phyloP scores from a whole-genome alignment of 2,329 filamentous ascomycete genomes.

The Stagonosporopsis rhizophila region DNA sequence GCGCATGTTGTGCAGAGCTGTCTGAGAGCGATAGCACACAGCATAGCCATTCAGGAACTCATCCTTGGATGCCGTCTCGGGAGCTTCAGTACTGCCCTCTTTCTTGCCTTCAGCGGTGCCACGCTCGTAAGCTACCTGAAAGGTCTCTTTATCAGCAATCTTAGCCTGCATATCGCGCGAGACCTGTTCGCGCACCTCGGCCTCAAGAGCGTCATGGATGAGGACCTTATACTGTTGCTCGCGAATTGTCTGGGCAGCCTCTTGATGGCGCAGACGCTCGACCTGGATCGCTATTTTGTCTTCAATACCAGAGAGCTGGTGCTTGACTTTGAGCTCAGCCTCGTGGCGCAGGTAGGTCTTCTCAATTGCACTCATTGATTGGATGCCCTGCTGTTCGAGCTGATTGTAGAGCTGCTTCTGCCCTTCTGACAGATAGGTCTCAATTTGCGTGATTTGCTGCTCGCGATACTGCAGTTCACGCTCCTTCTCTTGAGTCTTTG shows the following conservation, averaged over 20 bases:
- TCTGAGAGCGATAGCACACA: constrained; percentile 20
- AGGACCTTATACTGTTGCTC: constrained; percentile 29
- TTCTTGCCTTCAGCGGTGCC: constrained; percentile 11
- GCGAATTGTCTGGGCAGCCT: constrained; percentile 25
- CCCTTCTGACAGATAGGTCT: constrained; percentile 30
- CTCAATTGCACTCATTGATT: constrained; percentile 17
- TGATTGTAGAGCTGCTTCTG: constrained; percentile 29
- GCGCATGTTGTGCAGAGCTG: constrained; percentile 18
- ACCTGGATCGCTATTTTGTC: constrained; percentile 11
- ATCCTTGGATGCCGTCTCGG: neutral
- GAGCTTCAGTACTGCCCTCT: constrained; percentile 1
- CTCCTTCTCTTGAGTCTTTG: constrained; percentile 16
- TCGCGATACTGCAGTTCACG: constrained; percentile 23
- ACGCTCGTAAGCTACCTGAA: constrained; percentile 19
- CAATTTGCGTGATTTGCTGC: constrained; percentile 22
- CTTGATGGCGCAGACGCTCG: constrained; percentile 21
- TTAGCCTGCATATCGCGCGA: constrained; percentile 1
- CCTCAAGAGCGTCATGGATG: constrained; percentile 13
- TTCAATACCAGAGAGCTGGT: constrained; percentile 5
- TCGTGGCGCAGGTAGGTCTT: constrained; percentile 13
- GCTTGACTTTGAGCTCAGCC: constrained; percentile 12
- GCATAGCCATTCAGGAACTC: constrained; percentile 32
- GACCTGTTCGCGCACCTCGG: constrained; percentile 7
- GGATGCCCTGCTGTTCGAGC: constrained; percentile 17
- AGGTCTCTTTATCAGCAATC: neutral